Conservation (phyloP, 305 asterid genomes). For the Fraxinus albicans region DNA sequence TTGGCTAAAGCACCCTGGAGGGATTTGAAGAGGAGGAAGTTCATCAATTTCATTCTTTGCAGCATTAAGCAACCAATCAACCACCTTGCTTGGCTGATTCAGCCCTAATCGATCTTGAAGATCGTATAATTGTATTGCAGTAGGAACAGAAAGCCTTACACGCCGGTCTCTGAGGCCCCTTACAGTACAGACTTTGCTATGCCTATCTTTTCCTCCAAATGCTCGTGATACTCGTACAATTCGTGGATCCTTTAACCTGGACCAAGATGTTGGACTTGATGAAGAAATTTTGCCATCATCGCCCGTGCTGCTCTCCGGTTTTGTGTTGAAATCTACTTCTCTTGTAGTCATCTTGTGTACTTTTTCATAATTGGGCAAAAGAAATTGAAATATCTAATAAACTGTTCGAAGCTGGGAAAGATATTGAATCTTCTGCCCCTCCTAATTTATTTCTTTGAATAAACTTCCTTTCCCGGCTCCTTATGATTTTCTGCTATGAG, state of each 20-base stretch:
- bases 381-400: background rate
- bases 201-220: conserved; percentile 85
- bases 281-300: conserved; percentile 20
- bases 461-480: conserved; percentile 1
- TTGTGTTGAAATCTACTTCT: conserved; percentile 30
- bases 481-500: conserved; percentile 4
- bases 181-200: conserved; percentile 80
- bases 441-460: background rate
- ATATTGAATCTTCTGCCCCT: conserved; percentile 8
- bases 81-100: conserved; percentile 81
- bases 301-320: conserved; percentile 30
- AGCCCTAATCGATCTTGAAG: conserved; percentile 87
- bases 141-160: conserved; percentile 76
- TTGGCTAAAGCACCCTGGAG: conserved; percentile 42
- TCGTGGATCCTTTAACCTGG: conserved; percentile 69
- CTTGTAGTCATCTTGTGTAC: conserved; percentile 49
- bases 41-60: conserved; percentile 73
- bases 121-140: conserved; percentile 86
- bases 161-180: conserved; percentile 80
- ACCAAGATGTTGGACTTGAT: conserved; percentile 46
- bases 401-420: background rate
- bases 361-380: conserved; percentile 22
- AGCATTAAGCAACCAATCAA: conserved; percentile 77
- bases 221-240: conserved; percentile 78
- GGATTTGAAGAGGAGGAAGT: conserved; percentile 64